Conservation (phyloP, 1,139 yeast genomes). For the Candida tunisiensis region DNA sequence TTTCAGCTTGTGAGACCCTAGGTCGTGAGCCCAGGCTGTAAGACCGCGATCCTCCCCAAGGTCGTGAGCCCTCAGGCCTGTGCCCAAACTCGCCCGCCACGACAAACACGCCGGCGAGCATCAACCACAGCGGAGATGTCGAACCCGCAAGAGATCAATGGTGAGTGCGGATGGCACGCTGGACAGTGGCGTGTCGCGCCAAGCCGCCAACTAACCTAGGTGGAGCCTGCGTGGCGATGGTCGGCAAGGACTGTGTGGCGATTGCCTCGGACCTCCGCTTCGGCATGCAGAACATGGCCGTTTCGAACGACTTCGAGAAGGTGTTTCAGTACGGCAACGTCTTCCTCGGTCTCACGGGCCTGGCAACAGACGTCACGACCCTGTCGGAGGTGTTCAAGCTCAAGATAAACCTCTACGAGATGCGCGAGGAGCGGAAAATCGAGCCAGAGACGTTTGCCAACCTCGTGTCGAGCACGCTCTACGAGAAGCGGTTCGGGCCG, state of each 20-base stretch:
- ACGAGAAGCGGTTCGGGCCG: slow-evolving; percentile 85
- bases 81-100: too few relatives aligned
- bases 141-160: slow-evolving; percentile 10
- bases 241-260: slow-evolving; percentile 96
- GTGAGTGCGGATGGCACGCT: too few relatives aligned
- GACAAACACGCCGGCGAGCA: too few relatives aligned
- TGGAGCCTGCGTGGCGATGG: slow-evolving; percentile 98
- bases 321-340: slow-evolving; percentile 75
- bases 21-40: too few relatives aligned
- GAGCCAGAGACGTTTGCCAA: slow-evolving; percentile 93
- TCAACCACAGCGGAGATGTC: too few relatives aligned
- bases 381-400: slow-evolving; percentile 65
- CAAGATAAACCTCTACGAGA: slow-evolving; percentile 75
- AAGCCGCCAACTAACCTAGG: slow-evolving; percentile 31
- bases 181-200: too few relatives aligned
- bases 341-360: slow-evolving; percentile 82
- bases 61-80: too few relatives aligned
- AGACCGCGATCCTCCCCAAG: too few relatives aligned
- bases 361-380: slow-evolving; percentile 88
- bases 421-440: slow-evolving; percentile 79
- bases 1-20: too few relatives aligned
- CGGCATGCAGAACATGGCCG: slow-evolving; percentile 87
- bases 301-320: slow-evolving; percentile 86
- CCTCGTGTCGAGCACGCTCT: slow-evolving; percentile 75
- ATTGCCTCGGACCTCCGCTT: slow-evolving; percentile 91